Evolutionary conservation across 306 rosid genomes (phyloP), one percentile per base, ranked within the genome.

Genomic region (Betula pendula): DNA sequence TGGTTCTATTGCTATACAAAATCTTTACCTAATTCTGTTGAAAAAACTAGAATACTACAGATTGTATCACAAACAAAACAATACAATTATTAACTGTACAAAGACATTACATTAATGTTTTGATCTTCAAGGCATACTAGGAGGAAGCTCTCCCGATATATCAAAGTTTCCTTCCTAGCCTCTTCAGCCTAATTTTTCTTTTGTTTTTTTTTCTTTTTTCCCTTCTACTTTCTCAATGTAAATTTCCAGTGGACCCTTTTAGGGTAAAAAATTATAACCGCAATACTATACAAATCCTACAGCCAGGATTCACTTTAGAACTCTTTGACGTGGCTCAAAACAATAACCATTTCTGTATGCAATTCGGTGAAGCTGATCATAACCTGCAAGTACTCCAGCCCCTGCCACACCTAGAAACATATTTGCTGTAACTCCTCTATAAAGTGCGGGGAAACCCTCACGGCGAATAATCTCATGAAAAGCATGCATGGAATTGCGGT

Each of bases 321-420:
- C 84, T 76, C 78, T 78, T 70, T 85, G 88, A 40, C 59, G 82
- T 8, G 82, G 74, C 70, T 84, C 89, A 76, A 79, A 22, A 68
- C 33, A 13, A 53, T 70, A 81, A 76, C 80, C 76, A 16, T 71
- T 85, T 74, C 79, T 83, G 35, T 80, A 81, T 22, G 93, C 87
- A 59, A 95, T 77, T n/a, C 47, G 81, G 74, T 92, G 90, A 76
- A 95, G 87, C 77, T 88, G 90, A 85, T 95, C 99, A 48, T 90
- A 89, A 42, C 99, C 95, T 10, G 99, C 90, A 6, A 95, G 96
- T 73, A 95, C 97, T 56, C 97, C 99, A 24, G 99, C 99, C 74
- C 99, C 97, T 0, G 97, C 99, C 76, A 92, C 87, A 5, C 99
- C 99, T 68, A 85, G 85, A 86, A 95, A 97, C 94, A 95, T 92